Evolutionary conservation across 2,329 filamentous ascomycete species (phyloP).

Genomic region (Diplodia sapinea): DNA sequence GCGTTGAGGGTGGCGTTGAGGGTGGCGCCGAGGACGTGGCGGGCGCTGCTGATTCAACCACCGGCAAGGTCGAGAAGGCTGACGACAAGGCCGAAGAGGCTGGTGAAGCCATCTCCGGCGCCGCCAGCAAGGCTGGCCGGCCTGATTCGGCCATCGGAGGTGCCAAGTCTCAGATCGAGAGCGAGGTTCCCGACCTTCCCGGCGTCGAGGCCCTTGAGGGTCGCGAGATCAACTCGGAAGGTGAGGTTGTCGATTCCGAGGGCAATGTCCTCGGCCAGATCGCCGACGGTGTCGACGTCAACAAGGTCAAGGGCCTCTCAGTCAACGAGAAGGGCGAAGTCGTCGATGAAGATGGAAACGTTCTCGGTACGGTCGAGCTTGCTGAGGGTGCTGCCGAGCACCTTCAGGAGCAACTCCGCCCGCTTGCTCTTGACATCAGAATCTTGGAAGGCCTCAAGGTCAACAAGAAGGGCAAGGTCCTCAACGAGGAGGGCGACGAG

Average conservation of each 20-base stretch:
- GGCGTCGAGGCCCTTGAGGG: constrained; percentile 59
- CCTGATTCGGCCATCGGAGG: constrained; percentile 37
- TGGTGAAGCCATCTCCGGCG: constrained; percentile 40
- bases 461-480: constrained; percentile 63
- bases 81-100: constrained; percentile 22
- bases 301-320: constrained; percentile 55
- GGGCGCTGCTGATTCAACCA: constrained; percentile 8
- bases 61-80: not conserved
- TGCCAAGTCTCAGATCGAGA: constrained; percentile 39
- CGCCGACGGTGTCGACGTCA: constrained; percentile 51
- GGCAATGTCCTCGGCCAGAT: constrained; percentile 58
- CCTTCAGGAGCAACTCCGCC: constrained; percentile 49
- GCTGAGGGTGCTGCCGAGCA: constrained; percentile 57
- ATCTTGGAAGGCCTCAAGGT: constrained; percentile 61
- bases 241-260: constrained; percentile 56
- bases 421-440: constrained; percentile 51
- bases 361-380: constrained; percentile 58
- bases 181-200: constrained; percentile 51
- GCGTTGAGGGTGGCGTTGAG: constrained; percentile 21
- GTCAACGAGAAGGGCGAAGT: constrained; percentile 60
- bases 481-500: constrained; percentile 58
- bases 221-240: constrained; percentile 57
- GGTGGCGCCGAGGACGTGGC: constrained; percentile 32
- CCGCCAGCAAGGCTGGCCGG: constrained; percentile 27
- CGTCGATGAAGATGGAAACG: constrained; percentile 57